Conservation (phyloP, 1,284 basidiomycete species). For the Trametes sp. region DNA sequence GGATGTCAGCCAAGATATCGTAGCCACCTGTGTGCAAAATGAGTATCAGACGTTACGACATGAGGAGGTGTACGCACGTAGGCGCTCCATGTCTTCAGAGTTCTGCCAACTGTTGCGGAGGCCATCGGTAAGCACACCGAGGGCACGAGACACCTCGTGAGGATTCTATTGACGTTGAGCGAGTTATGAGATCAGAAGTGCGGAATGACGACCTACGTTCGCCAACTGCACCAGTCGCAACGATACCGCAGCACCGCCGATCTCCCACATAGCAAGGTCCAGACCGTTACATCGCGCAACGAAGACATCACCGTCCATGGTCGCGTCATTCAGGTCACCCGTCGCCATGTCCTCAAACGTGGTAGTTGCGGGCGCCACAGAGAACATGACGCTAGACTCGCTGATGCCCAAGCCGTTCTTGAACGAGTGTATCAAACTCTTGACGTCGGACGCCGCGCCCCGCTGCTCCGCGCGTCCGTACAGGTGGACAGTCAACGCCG, state of each 20-base stretch:
- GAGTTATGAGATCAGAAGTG: slow-evolving; percentile 5
- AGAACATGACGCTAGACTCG: slow-evolving; percentile 58
- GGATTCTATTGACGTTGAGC: slow-evolving; percentile 54
- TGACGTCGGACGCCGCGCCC: slow-evolving; percentile 39
- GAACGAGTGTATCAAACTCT: slow-evolving; percentile 58
- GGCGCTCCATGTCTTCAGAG: slow-evolving; percentile 89
- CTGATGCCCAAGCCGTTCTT: slow-evolving; percentile 58
- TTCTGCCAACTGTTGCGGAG: slow-evolving; percentile 89
- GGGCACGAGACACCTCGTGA: slow-evolving; percentile 75
- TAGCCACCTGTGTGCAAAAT: slow-evolving; percentile 71
- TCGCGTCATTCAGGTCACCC: slow-evolving; percentile 37
- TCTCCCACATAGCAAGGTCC: slow-evolving; percentile 82
- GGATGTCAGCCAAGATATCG: slow-evolving; percentile 81
- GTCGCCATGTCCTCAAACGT: slow-evolving; percentile 26
- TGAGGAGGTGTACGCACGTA: slow-evolving; percentile 58
- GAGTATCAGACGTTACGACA: neutral
- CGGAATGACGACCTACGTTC: slow-evolving; percentile 52
- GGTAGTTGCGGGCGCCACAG: slow-evolving; percentile 49
- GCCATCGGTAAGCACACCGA: slow-evolving; percentile 80
- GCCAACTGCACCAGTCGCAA: slow-evolving; percentile 85
- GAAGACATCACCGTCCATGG: slow-evolving; percentile 65
- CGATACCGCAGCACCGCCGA: slow-evolving; percentile 83
- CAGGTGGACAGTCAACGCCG: slow-evolving; percentile 77
- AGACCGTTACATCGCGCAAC: slow-evolving; percentile 68
- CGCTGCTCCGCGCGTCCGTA: slow-evolving; percentile 39